Base-by-base conservation (phyloP, 78 protist genomes). In the Speleostelium caveatum region DNA sequence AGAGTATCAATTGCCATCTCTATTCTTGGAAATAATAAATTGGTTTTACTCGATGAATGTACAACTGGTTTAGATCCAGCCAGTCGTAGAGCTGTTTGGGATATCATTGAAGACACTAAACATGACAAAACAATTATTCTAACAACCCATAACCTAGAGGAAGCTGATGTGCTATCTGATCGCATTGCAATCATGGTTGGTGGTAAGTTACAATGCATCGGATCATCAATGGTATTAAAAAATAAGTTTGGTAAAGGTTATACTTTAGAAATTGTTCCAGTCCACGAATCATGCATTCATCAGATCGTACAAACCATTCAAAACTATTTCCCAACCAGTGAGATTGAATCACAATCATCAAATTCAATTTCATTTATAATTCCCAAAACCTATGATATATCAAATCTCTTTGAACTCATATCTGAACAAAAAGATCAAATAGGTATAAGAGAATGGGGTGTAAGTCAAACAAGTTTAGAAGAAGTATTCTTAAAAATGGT, bases 1-100 rank as follows among this genome's bases (percentile, higher is more conserved):
- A 73, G 96, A 33, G 68, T 96, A 6, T 75, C 86, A 22, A 75
- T 93, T 33, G 94, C 95, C 1, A 88, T 94, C 28, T 30, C 97
- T 30, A 72, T 96, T 26, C 41, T 73, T 38, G 95, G 87, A 1
- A 28, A 75, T 38, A 53, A 85, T 7, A 30, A 59, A 38, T 35
- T 80, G 28, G 30, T 75, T 7, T 36, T 86, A 28, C 1, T 51
- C 36, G 92, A 86, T 59, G 94, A 90, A 58, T 80, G 65, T 49
- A 61, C 95, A 16, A 75, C 89, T 1, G 95, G 95, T 49, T 38
- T 93, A 42, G 95, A 93, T 55, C 80, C 92, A 22, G 71, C 38
- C 6, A 35, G 33, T 19, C 32, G 92, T 17, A 21, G 92, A 6
- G 51, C 35, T 16, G 36, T 89, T 1, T 89, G 87, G 86, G 83